Base-by-base conservation (phyloP, 2,329 filamentous ascomycete genomes). In the Exophiala alcalophila region DNA sequence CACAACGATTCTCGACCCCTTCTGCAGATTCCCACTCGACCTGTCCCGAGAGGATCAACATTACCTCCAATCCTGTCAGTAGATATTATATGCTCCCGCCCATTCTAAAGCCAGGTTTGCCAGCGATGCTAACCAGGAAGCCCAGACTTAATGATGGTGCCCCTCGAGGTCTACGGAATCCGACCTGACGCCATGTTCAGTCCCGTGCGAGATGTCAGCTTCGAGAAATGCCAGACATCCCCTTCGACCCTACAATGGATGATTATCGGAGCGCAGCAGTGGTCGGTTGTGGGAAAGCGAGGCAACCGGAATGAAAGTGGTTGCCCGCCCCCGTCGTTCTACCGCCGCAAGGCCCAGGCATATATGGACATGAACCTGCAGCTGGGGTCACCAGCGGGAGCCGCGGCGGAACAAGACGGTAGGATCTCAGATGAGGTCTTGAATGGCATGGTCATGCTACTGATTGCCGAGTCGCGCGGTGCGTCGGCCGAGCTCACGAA, bases 381-480 rank as follows among this genome's bases (percentile, higher is more conserved):
- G n/a, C 30, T 32, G 11, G 15, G 23, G 10, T 12, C 19, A 16
- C 23, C 23, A 10, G 7, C 30, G 10, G 23, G 10, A n/a, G 30
- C n/a, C n/a, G n/a, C n/a, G n/a, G n/a, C n/a, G n/a, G n/a, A n/a
- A n/a, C n/a, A n/a, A n/a, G n/a, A n/a, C n/a, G n/a, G 23, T 20
- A 32, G 23, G 16, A n/a, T 32, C 4, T 20, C 16, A 7, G 30
- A 32, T 32, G 15, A 20, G 8, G n/a, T 32, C 30, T 16, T 32
- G 18, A 32, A 21, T n/a, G 30, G 30, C 30, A 14, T 32, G 18
- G 16, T 32, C 18, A 32, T 32, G 30, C 18, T 20, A 11, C 19
- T 32, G 8, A 32, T 32, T 19, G 16, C 18, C 16, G 30, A 32
- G 30, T 32, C 30, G 16, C 30, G 30, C 10, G 23, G 19, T 8